Percentiles rank a stretch among this genome's conserved stretches.
Evolutionary conservation across 1,284 basidiomycete genomes (phyloP).

Genomic region (Leccinum insolens): DNA sequence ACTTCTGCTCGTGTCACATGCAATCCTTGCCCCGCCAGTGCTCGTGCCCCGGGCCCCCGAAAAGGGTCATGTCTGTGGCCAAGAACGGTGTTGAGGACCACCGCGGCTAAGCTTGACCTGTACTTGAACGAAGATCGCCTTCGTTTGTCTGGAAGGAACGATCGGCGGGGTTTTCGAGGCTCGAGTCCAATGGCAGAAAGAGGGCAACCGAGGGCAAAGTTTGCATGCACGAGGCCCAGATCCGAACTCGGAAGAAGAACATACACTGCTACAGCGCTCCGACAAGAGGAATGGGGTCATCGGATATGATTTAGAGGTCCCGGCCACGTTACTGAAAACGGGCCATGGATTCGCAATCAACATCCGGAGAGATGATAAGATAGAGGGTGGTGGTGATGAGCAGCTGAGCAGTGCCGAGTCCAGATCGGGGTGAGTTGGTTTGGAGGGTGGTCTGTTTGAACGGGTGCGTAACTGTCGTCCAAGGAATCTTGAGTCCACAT

Average conservation of each 20-base stretch:
- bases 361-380: slow-evolving; percentile 11
- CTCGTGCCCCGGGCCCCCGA: background rate
- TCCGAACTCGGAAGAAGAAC: too few species aligned
- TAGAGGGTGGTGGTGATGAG: too few species aligned
- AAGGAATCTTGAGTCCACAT: too few species aligned
- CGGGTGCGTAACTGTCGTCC: too few species aligned
- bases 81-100: background rate
- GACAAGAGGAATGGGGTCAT: slow-evolving; percentile 1
- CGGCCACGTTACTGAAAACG: too few species aligned
- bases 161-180: background rate
- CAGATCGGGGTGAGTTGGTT: slow-evolving; percentile 18
- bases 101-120: background rate
- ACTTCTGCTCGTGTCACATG: slow-evolving; percentile 18
- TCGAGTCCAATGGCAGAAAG: slow-evolving; percentile 3
- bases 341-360: background rate
- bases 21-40: background rate
- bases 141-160: background rate
- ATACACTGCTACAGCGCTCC: slow-evolving; percentile 15
- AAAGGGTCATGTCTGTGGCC: background rate
- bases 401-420: slow-evolving; percentile 14
- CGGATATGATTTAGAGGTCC: too few species aligned
- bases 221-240: too few species aligned
- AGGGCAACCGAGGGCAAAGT: background rate
- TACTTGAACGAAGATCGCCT: background rate
- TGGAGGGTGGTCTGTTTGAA: slow-evolving; percentile 16